Conservation (phyloP, 2,329 filamentous ascomycete genomes). For the Microcyclospora pomicola region DNA sequence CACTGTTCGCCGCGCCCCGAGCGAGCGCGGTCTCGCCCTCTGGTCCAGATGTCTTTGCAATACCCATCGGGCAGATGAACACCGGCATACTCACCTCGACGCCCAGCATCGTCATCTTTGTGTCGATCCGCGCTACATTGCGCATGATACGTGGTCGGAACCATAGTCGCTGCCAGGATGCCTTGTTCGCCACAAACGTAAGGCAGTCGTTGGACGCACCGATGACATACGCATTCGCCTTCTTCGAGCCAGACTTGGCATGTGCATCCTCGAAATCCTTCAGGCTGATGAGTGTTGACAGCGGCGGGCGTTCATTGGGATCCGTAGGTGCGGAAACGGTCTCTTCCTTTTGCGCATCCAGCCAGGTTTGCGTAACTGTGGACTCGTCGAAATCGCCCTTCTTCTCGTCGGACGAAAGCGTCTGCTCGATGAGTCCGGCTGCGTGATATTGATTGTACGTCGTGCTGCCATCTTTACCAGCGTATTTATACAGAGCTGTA, state of each 20-base stretch:
- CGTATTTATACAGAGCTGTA: constrained; percentile 35
- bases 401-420: constrained; percentile 30
- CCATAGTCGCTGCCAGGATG: constrained; percentile 29
- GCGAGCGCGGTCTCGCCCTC: constrained; percentile 23
- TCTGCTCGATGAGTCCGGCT: constrained; percentile 26
- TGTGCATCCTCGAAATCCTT: constrained; percentile 34
- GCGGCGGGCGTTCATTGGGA: constrained; percentile 28
- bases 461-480: constrained; percentile 41
- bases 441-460: constrained; percentile 42
- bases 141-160: constrained; percentile 35
- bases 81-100: constrained; percentile 23
- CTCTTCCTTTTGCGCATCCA: constrained; percentile 17
- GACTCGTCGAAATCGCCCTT: constrained; percentile 23
- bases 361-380: constrained; percentile 19
- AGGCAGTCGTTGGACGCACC: constrained; percentile 37
- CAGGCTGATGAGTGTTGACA: constrained; percentile 33
- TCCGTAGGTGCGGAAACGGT: constrained; percentile 11
- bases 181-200: constrained; percentile 31
- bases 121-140: constrained; percentile 26
- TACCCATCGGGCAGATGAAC: constrained; percentile 23
- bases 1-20: constrained; percentile 16
- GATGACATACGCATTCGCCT: constrained; percentile 32
- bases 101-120: constrained; percentile 21
- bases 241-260: constrained; percentile 21
- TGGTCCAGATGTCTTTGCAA: constrained; percentile 18